Percentiles rank a stretch among this genome's conserved stretches.
Conservation (phyloP, 2,329 filamentous ascomycete genomes). For the Paecilomyces sp. region DNA sequence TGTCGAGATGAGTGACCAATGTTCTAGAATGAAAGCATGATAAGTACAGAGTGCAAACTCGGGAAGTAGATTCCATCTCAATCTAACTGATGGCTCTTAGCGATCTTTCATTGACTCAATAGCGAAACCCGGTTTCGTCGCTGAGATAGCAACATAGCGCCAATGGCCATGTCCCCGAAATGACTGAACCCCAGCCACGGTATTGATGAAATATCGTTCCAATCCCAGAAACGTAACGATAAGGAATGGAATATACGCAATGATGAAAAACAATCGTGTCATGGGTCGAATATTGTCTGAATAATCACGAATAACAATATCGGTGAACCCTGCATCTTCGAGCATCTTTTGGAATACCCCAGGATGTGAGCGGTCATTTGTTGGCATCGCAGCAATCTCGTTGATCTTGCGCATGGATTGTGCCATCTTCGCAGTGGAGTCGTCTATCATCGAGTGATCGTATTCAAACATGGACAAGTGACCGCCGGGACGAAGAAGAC, state of each 20-base stretch:
- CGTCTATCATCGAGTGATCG: slow-evolving; percentile 31
- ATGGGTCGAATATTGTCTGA: slow-evolving; percentile 44
- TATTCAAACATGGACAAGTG: slow-evolving; percentile 42
- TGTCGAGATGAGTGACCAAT: too few species aligned
- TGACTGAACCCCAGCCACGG: slow-evolving; percentile 35
- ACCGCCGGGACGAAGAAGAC: slow-evolving; percentile 43
- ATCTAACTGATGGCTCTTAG: neutral
- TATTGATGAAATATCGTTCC: slow-evolving; percentile 43
- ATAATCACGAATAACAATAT: slow-evolving; percentile 39
- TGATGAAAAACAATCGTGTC: slow-evolving; percentile 40
- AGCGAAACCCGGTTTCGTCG: slow-evolving; percentile 11
- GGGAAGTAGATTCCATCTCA: too few species aligned
- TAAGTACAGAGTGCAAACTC: too few species aligned
- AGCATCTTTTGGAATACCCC: slow-evolving; percentile 35
- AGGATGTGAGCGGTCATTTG: slow-evolving; percentile 30
- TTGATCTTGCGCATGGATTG: slow-evolving; percentile 33
- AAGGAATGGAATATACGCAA: slow-evolving; percentile 42
- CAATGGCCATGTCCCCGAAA: slow-evolving; percentile 28
- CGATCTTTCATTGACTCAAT: neutral
- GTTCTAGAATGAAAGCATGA: too few species aligned
- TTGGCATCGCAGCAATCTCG: slow-evolving; percentile 40
- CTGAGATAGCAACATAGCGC: slow-evolving; percentile 17
- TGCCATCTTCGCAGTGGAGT: slow-evolving; percentile 16
- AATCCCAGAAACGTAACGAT: slow-evolving; percentile 38
- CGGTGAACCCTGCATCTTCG: slow-evolving; percentile 36